phyloP scores from a whole-genome alignment of 2,329 filamentous ascomycete species.

The Orbilia oligospora region DNA sequence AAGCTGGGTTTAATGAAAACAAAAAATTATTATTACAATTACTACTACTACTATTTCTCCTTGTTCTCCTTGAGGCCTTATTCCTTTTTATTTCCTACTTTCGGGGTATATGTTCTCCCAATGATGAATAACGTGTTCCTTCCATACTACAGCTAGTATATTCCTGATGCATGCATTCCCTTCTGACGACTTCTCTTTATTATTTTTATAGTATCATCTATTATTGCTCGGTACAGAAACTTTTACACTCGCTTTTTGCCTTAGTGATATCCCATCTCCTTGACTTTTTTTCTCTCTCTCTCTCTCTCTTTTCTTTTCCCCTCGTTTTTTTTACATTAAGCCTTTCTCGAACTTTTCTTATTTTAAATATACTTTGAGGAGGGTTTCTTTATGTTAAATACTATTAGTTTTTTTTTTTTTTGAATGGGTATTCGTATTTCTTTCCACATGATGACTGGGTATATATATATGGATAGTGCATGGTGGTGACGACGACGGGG shows the following conservation, averaged over 20 bases:
- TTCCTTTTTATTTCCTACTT: background rate
- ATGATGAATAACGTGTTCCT: conserved; percentile 20
- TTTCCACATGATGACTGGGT: background rate
- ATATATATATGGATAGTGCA: background rate
- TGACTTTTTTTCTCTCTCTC: too few relatives aligned
- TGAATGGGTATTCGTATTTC: too few relatives aligned
- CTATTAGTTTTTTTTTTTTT: too few relatives aligned
- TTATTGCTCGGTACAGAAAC: too few relatives aligned
- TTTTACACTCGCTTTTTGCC: too few relatives aligned
- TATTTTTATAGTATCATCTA: background rate
- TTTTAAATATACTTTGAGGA: too few relatives aligned
- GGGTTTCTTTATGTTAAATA: too few relatives aligned
- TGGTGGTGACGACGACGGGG: too few relatives aligned
- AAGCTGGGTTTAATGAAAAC: conserved; percentile 53
- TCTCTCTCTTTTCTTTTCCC: too few relatives aligned
- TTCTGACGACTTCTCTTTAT: background rate
- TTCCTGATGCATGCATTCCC: background rate
- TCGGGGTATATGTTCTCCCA: background rate
- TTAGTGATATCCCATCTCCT: too few relatives aligned
- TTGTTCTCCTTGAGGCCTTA: conserved; percentile 9
- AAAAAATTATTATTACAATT: conserved; percentile 39
- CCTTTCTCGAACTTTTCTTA: too few relatives aligned
- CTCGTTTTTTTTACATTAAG: too few relatives aligned
- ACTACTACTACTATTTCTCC: conserved; percentile 2
- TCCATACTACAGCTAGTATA: conserved; percentile 20